Base-by-base conservation (phyloP, 1,284 basidiomycete genomes). In the Ceratobasidium papillatum region DNA sequence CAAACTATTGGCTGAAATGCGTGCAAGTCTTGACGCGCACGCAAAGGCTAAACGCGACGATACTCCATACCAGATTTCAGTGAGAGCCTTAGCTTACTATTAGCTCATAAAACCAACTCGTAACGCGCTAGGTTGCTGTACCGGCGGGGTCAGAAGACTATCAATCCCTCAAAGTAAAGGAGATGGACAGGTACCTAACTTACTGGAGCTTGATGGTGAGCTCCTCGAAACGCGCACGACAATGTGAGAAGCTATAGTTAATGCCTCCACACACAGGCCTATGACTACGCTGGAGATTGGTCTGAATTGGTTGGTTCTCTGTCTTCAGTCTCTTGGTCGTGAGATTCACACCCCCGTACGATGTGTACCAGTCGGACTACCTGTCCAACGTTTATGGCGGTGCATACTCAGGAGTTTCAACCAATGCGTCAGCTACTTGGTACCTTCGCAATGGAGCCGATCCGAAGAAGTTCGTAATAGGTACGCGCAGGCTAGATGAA, bases 361-460 rank as follows among this genome's bases (percentile, higher is more conserved):
- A n/a, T n/a, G n/a, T n/a, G n/a, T n/a, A n/a, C 2, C 43, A 59
- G 54, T 83, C 84, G 0, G 94, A 94, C 66, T 91, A 97, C 81
- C 93, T 96, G 81, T 93, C 94, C 1, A 93, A 93, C 78, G 80
- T 97, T 14, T 95, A 90, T 80, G 90, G 89, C 49, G 89, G 89
- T 4, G 81, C 82, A 0, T 84, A 86, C 45, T 89, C 88, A 1
- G 85, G 85, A 25, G 85, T 91, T 74, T 91, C 85, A 78, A 93
- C 94, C 19, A 91, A 96, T 77, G 83, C 83, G 7, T 91, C 94
- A 0, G 83, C 96, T 75, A 83, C 86, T 54, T 88, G 86, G 81
- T 97, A 93, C 81, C 78, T 87, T 17, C 81, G 84, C 7, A 82
- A 87, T 12, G 95, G 95, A 8, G 93, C 94, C 0, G 86, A 87